phyloP scores from a whole-genome alignment of 148 eudicot genomes.

The Dysphania ambrosioides region DNA sequence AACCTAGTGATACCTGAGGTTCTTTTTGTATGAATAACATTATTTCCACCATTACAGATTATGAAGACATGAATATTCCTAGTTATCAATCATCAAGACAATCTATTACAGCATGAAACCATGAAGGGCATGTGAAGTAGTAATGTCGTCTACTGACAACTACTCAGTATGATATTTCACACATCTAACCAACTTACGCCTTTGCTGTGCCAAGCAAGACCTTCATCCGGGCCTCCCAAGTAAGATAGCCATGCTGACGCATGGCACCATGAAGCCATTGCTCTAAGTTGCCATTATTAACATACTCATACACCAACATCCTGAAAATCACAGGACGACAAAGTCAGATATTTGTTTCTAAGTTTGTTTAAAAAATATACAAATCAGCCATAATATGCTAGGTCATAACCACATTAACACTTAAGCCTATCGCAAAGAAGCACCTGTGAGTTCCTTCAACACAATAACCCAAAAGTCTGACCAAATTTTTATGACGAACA shows the following conservation, averaged over 20 bases:
- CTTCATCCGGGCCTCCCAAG: conserved; percentile 76
- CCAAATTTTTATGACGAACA: conserved; percentile 66
- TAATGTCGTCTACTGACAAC: no score
- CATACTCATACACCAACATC: conserved; percentile 70
- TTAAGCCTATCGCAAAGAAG: conserved; percentile 1
- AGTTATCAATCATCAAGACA: background rate
- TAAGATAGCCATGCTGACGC: conserved; percentile 64
- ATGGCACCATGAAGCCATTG: conserved; percentile 86
- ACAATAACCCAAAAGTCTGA: conserved; percentile 65
- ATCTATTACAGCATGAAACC: background rate
- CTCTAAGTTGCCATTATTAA: conserved; percentile 71
- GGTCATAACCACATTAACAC: background rate
- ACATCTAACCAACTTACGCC: conserved; percentile 47
- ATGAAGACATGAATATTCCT: no score
- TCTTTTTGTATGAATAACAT: background rate
- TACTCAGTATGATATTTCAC: background rate
- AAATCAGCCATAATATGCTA: background rate
- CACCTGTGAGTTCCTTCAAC: conserved; percentile 73
- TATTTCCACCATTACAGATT: background rate
- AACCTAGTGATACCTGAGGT: background rate
- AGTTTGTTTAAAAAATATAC: background rate
- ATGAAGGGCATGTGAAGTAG: background rate
- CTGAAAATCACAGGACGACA: conserved; percentile 33
- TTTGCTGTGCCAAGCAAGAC: conserved; percentile 69
- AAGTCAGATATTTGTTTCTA: conserved; percentile 9